Evolutionary conservation across 2,329 filamentous ascomycete species (phyloP).

Genomic region (Penicillium glabrum): DNA sequence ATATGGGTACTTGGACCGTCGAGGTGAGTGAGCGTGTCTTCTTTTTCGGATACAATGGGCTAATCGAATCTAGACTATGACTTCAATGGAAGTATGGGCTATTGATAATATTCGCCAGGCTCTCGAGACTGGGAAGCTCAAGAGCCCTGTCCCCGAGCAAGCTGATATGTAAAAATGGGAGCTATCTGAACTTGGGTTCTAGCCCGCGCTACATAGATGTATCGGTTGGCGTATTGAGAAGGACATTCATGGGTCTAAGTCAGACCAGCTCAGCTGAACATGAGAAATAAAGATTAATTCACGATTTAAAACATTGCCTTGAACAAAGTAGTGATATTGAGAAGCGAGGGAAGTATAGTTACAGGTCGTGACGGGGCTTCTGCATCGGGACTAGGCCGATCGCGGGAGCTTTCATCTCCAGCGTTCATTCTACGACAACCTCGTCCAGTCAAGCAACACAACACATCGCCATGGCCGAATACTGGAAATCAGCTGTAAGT

Average conservation of each 20-base stretch:
- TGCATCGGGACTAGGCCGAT: constrained; percentile 15
- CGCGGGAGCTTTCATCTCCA: background rate
- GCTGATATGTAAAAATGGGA: constrained; percentile 37
- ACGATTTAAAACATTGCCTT: background rate
- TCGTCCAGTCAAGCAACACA: background rate
- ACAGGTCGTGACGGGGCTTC: constrained; percentile 1
- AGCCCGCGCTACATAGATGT: background rate
- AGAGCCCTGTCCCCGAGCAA: constrained; percentile 74
- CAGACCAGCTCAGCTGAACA: background rate
- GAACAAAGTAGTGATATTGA: background rate
- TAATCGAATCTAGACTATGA: constrained; percentile 46
- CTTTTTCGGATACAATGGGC: background rate
- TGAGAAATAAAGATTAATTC: constrained; percentile 1
- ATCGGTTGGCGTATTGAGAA: background rate
- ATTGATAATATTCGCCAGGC: constrained; percentile 69
- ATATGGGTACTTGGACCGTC: constrained; percentile 81
- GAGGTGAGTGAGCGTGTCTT: constrained; percentile 46
- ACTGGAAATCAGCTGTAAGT: constrained; percentile 89
- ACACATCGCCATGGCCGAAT: constrained; percentile 73
- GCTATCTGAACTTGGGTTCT: background rate
- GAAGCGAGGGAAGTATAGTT: background rate
- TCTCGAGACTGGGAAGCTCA: constrained; percentile 61
- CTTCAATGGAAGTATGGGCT: constrained; percentile 70
- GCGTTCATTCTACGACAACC: background rate
- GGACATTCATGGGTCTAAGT: background rate